A percentile compares a stretch with the other conserved stretches of the same genome.
Evolutionary conservation across 768 basidiomycete genomes (phyloP).

Genomic region (Leccinum rimulosum): DNA sequence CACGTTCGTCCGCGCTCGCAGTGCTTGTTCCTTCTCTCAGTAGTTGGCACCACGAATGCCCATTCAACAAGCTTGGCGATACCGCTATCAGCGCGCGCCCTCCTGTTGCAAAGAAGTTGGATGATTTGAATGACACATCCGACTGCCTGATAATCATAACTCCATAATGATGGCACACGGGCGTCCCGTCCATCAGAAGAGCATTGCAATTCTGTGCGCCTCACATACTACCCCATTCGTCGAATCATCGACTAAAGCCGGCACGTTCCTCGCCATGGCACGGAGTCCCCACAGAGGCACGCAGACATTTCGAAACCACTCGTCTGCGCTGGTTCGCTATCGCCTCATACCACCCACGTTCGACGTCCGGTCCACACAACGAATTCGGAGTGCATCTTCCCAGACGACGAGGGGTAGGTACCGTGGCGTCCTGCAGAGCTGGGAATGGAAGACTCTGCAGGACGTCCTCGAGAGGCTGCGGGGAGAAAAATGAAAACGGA

Average conservation of each 20-base stretch:
- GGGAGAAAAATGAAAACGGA: neutral
- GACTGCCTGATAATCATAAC: neutral
- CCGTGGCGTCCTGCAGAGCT: slow-evolving; percentile 11
- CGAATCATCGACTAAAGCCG: slow-evolving; percentile 29
- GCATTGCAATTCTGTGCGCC: slow-evolving; percentile 52
- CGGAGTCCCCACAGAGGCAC: slow-evolving; percentile 79
- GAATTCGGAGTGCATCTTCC: slow-evolving; percentile 16
- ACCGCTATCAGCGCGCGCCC: too few species aligned
- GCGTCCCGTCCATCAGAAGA: neutral
- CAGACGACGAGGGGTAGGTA: slow-evolving; percentile 3
- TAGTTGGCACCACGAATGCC: too few species aligned
- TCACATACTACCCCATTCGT: slow-evolving; percentile 73
- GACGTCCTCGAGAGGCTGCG: slow-evolving; percentile 7
- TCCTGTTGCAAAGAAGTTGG: too few species aligned
- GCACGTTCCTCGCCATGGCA: slow-evolving; percentile 74
- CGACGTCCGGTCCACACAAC: slow-evolving; percentile 10
- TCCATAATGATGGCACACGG: neutral
- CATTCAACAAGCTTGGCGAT: neutral
- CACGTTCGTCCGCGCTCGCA: too few species aligned
- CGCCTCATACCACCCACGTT: slow-evolving; percentile 7
- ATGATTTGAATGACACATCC: neutral
- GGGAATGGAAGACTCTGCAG: slow-evolving; percentile 8
- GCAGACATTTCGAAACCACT: slow-evolving; percentile 40
- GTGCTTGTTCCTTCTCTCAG: too few species aligned
- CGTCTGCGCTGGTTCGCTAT: slow-evolving; percentile 41